Conservation (phyloP, 1,139 yeast genomes). For the Suhomyces coccinellae region DNA sequence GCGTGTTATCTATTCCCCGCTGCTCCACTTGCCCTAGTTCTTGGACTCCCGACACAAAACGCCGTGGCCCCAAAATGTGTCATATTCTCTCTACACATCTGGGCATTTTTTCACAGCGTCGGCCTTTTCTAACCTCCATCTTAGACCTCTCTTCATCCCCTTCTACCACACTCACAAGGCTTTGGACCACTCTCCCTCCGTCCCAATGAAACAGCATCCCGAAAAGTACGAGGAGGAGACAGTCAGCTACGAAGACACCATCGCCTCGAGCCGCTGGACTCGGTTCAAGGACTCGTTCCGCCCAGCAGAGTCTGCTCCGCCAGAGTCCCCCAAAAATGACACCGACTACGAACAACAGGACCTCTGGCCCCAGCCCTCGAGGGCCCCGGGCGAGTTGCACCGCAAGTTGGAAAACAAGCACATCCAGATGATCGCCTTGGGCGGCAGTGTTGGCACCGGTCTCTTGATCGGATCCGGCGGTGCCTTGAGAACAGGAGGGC, state of each 20-base stretch:
- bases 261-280: constrained; percentile 8
- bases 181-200: too few relatives aligned
- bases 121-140: too few relatives aligned
- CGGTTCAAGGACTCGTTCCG: constrained; percentile 17
- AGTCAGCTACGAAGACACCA: constrained; percentile 3
- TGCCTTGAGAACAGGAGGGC: constrained; percentile 72
- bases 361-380: constrained; percentile 19
- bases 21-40: not conserved
- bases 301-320: constrained; percentile 9
- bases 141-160: too few relatives aligned
- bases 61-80: not conserved
- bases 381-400: constrained; percentile 33
- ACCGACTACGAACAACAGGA: constrained; percentile 24
- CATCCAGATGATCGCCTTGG: constrained; percentile 48
- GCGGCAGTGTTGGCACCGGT: constrained; percentile 43
- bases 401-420: constrained; percentile 42
- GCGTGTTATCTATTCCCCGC: too few relatives aligned
- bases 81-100: not conserved
- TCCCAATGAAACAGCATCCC: not conserved
- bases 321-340: constrained; percentile 33
- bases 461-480: constrained; percentile 74
- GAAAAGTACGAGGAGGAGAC: not conserved
- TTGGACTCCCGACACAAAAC: not conserved
- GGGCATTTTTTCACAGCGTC: not conserved
- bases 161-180: too few relatives aligned